Conservation (phyloP, 129 eudicot genomes). For the Saposhnikovia divaricata region DNA sequence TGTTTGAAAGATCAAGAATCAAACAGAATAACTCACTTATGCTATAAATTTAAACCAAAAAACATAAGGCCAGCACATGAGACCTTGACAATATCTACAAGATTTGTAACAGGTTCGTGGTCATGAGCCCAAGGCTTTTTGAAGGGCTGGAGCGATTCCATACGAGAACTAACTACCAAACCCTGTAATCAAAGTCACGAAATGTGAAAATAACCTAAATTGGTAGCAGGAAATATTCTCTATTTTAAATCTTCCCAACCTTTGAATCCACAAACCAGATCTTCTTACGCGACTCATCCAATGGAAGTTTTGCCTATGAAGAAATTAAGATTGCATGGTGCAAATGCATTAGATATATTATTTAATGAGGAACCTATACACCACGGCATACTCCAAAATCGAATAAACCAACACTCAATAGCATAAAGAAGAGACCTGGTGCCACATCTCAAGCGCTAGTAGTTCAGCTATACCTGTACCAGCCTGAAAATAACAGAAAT, state of each 20-base stretch:
- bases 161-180: slow-evolving; percentile 63
- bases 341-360: slow-evolving; percentile 15
- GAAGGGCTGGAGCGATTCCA: slow-evolving; percentile 57
- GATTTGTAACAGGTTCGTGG: slow-evolving; percentile 2
- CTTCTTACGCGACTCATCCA: slow-evolving; percentile 81
- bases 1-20: neutral
- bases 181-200: slow-evolving; percentile 36
- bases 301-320: slow-evolving; percentile 46
- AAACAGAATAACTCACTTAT: neutral
- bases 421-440: slow-evolving; percentile 43
- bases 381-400: neutral
- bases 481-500: slow-evolving; percentile 46
- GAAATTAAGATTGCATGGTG: neutral
- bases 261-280: slow-evolving; percentile 89
- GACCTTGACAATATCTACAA: neutral
- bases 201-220: neutral
- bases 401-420: neutral
- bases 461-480: slow-evolving; percentile 97
- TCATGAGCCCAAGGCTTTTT: slow-evolving; percentile 12
- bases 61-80: neutral
- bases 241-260: slow-evolving; percentile 24
- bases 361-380: neutral
- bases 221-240: neutral
- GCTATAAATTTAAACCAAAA: too few relatives aligned
- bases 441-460: slow-evolving; percentile 79